Evolutionary conservation across 768 basidiomycete species (phyloP).

Genomic region (Boletus fagicola): DNA sequence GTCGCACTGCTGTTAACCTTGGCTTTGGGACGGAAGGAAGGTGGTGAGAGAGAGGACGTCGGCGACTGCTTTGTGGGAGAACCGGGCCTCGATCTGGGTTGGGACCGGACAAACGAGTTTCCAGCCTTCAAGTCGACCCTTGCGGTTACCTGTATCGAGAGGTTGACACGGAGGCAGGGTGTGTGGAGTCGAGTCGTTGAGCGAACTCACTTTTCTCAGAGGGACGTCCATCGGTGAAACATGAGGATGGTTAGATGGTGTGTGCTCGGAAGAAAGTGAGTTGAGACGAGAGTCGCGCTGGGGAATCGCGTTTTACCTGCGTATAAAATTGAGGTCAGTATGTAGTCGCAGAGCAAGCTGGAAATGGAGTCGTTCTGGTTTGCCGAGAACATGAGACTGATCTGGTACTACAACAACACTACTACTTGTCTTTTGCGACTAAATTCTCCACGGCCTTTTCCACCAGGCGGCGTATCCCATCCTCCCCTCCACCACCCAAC

Average conservation of each 20-base stretch:
- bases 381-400: slow-evolving; percentile 1
- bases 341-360: slow-evolving; percentile 6
- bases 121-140: slow-evolving; percentile 43
- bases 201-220: slow-evolving; percentile 44
- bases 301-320: background rate
- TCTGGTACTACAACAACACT: background rate
- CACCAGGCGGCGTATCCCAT: slow-evolving; percentile 47
- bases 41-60: slow-evolving; percentile 26
- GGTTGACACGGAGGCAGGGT: slow-evolving; percentile 12
- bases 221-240: slow-evolving; percentile 37
- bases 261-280: background rate
- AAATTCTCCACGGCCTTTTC: slow-evolving; percentile 59
- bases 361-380: slow-evolving; percentile 6
- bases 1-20: slow-evolving; percentile 61
- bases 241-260: background rate
- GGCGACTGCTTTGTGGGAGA: slow-evolving; percentile 47
- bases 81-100: slow-evolving; percentile 42
- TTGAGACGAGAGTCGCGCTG: background rate
- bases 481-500: slow-evolving; percentile 53
- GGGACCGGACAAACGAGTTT: slow-evolving; percentile 31
- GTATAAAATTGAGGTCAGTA: background rate
- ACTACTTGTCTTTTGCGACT: slow-evolving; percentile 38
- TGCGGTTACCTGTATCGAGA: slow-evolving; percentile 47
- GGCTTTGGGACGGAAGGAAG: slow-evolving; percentile 48
- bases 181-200: background rate